Conservation (phyloP, 345 rosid genomes). For the Camelina laxa region DNA sequence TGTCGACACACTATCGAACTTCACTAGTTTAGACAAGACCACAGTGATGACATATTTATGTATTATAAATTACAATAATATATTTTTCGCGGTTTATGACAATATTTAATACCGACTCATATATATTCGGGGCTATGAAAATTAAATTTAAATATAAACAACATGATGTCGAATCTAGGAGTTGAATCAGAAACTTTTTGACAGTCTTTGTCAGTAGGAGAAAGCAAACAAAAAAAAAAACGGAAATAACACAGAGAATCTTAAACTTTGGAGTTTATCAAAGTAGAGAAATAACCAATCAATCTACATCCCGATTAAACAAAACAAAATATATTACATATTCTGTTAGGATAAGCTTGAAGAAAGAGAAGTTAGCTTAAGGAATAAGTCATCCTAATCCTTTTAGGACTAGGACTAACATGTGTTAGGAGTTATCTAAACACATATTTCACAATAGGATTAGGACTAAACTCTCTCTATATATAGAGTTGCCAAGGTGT, state of each 20-base stretch:
- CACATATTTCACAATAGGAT: too few relatives aligned
- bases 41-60: conserved; percentile 3
- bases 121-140: background rate
- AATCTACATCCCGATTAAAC: background rate
- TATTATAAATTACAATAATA: background rate
- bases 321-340: background rate
- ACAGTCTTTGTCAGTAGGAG: conserved; percentile 11
- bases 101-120: conserved; percentile 8
- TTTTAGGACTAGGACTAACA: too few relatives aligned
- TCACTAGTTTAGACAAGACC: conserved; percentile 29
- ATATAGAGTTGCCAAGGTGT: too few relatives aligned
- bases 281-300: conserved; percentile 19
- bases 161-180: conserved; percentile 18
- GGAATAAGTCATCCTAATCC: too few relatives aligned
- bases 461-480: too few relatives aligned
- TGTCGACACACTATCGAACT: conserved; percentile 24
- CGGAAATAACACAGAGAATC: conserved; percentile 16
- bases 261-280: conserved; percentile 29
- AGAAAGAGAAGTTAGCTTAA: too few relatives aligned
- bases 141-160: conserved; percentile 4
- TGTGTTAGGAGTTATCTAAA: too few relatives aligned
- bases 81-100: background rate
- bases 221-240: conserved; percentile 1
- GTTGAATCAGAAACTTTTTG: conserved; percentile 34
- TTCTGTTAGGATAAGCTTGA: too few relatives aligned